Base-by-base conservation (phyloP, 768 basidiomycete genomes). In the Rhizopogon sp. region DNA sequence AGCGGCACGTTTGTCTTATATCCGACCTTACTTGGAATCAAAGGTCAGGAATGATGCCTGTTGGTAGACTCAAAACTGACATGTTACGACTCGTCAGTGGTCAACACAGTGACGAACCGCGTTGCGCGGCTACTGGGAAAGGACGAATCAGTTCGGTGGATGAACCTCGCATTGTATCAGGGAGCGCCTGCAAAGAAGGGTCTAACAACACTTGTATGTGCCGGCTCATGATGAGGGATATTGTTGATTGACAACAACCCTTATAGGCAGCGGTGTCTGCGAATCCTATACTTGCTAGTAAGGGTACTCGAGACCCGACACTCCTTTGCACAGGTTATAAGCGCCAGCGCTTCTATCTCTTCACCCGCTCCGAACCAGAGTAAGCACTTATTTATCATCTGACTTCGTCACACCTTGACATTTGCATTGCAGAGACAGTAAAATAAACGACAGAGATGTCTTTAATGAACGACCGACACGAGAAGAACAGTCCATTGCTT, bases 391-490 rank as follows among this genome's bases (percentile, higher is more conserved):
- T 51, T 35, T 28, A 47, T 43, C n/a, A 33, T 41, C 45, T 11
- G 22, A n/a, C 51, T 53, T 16, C 10, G 22, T 42, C 5, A 46
- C 47, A 39, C 43, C 55, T 13, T 33, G 25, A 46, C 43, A 43
- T 46, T 35, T 50, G 22, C 14, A 25, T 16, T 43, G 25, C 66
- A 94, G 90, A 68, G 92, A 95, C 60, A 85, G 79, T 66, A 95
- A 91, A 71, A 82, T 83, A 1, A 84, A 84, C 31, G 96, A 98
- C 60, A 87, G 97, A 55, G 97, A 99, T 62, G 87, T 99, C 53
- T 98, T 98, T 82, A 99, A 99, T 70, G 97, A 99, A 72, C 82
- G 89, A 44, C 97, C 97, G 2, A 98, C 96, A 1, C 82, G 94
- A 50, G 97, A 98, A 67, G 97, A 99, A 65, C 94, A 93, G 68